Percentiles rank a stretch among this genome's conserved stretches.
Conservation (phyloP, 768 basidiomycete genomes). For the Leucosporidium yakuticum region DNA sequence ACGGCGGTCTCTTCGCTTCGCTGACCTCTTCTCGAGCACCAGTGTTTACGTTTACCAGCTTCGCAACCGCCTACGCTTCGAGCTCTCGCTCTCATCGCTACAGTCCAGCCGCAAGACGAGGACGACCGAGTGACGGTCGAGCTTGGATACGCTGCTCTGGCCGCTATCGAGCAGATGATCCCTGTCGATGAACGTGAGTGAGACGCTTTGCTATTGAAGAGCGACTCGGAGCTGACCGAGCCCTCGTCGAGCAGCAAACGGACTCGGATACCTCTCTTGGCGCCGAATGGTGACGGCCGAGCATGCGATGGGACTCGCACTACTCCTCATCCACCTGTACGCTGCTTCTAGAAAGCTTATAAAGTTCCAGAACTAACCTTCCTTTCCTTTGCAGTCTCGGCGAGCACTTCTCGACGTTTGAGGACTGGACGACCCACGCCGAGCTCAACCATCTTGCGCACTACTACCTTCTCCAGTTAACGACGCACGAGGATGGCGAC, state of each 20-base stretch:
- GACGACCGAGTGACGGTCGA: not conserved
- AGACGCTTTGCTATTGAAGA: fast-evolving
- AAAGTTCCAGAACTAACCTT: not conserved
- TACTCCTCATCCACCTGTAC: not conserved
- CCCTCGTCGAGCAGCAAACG: not conserved
- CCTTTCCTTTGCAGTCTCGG: not conserved
- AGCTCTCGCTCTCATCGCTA: not conserved
- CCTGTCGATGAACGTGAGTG: not conserved
- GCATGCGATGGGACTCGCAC: not conserved
- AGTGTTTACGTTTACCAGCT: not conserved
- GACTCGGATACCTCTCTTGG: not conserved
- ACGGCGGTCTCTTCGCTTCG: too few relatives aligned
- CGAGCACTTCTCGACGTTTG: not conserved
- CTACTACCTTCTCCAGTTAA: not conserved
- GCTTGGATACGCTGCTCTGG: not conserved
- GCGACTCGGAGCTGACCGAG: not conserved
- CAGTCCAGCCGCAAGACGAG: not conserved
- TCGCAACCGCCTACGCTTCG: not conserved
- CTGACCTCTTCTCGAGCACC: not conserved
- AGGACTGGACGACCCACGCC: not conserved
- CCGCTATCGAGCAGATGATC: not conserved
- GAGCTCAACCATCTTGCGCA: not conserved
- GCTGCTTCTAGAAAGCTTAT: not conserved
- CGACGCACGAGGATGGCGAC: not conserved
- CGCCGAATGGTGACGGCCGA: not conserved